Conservation (phyloP, 257 asterid species). For the Anisodus tanguticus region DNA sequence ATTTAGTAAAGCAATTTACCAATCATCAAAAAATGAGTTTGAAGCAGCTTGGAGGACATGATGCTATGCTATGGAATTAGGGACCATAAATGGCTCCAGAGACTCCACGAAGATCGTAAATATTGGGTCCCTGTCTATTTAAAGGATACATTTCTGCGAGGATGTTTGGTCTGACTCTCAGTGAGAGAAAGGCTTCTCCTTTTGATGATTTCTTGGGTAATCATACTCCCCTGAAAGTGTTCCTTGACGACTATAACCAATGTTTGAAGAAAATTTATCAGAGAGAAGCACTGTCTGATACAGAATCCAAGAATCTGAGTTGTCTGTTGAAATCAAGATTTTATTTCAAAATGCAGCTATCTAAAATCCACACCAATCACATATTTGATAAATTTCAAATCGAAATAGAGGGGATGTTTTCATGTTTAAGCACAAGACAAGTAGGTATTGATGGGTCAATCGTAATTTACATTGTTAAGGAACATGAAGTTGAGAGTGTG, state of each 20-base stretch:
- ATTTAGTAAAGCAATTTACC: constrained; percentile 43
- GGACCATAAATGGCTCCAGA: constrained; percentile 49
- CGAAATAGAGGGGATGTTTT: constrained; percentile 57
- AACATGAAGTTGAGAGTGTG: constrained; percentile 44
- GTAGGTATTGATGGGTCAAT: constrained; percentile 43
- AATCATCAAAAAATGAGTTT: constrained; percentile 50
- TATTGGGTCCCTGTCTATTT: constrained; percentile 63
- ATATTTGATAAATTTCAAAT: constrained; percentile 50
- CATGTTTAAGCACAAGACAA: constrained; percentile 47
- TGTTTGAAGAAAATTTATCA: constrained; percentile 47
- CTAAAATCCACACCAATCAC: constrained; percentile 49
- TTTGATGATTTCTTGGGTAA: constrained; percentile 48
- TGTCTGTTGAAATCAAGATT: constrained; percentile 49
- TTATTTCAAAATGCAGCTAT: constrained; percentile 55
- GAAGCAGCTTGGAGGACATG: constrained; percentile 62
- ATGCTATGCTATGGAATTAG: constrained; percentile 41
- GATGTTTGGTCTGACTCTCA: constrained; percentile 39
- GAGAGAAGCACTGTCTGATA: constrained; percentile 50
- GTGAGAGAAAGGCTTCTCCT: constrained; percentile 44
- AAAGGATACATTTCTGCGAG: constrained; percentile 57
- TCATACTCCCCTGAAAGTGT: constrained; percentile 51
- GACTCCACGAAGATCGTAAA: constrained; percentile 56
- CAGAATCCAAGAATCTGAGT: constrained; percentile 49
- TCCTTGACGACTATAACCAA: constrained; percentile 46
- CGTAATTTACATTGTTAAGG: constrained; percentile 47